Conservation (phyloP, 805 yeast genomes). For the Metschnikowia cerradonensis region DNA sequence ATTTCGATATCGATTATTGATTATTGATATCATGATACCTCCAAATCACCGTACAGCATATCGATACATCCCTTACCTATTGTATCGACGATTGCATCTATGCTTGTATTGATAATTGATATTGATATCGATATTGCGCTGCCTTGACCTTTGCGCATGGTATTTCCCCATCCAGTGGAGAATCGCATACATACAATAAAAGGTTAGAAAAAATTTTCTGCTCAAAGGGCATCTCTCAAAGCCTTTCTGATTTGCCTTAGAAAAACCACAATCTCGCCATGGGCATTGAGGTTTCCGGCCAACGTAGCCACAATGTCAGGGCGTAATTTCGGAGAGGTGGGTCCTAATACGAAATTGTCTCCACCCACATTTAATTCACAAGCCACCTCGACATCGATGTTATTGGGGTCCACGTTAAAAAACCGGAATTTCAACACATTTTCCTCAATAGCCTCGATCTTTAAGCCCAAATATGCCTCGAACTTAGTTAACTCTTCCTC, state of each 20-base stretch:
- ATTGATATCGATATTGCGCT: no score
- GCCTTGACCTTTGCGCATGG: no score
- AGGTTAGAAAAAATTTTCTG: background rate
- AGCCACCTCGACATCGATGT: conserved; percentile 39
- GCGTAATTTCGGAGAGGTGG: conserved; percentile 13
- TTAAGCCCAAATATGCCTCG: conserved; percentile 53
- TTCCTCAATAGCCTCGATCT: conserved; percentile 46
- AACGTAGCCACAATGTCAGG: conserved; percentile 7
- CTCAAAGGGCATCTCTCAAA: conserved; percentile 5
- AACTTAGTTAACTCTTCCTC: conserved; percentile 49
- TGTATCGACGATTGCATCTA: no score
- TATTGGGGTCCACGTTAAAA: conserved; percentile 42
- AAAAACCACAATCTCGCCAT: conserved; percentile 14
- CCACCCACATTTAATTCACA: conserved; percentile 45
- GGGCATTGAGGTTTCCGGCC: conserved; percentile 10
- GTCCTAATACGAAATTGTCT: conserved; percentile 18
- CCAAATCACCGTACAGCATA: no score
- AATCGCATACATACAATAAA: background rate
- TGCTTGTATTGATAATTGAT: no score
- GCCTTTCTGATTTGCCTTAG: conserved; percentile 12
- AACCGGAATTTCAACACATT: conserved; percentile 49
- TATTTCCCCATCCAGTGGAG: background rate
- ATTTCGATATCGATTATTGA: no score
- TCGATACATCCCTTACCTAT: no score
- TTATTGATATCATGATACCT: no score